phyloP scores from a whole-genome alignment of 2,329 filamentous ascomycete genomes.

The Botrytis deweyae region DNA sequence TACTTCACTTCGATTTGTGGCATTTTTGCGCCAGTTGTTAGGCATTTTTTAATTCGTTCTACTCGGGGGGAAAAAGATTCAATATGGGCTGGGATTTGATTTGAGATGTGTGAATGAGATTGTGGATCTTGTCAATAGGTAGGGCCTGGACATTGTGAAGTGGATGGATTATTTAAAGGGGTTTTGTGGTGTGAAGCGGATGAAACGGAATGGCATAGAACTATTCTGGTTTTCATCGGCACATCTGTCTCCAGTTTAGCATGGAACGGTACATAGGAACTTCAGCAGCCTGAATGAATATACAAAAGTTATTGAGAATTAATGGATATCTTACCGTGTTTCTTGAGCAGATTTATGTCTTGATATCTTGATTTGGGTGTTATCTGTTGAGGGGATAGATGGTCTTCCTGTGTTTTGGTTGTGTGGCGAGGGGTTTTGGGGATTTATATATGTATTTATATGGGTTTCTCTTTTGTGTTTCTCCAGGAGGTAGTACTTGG shows the following conservation, averaged over 20 bases:
- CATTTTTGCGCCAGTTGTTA: background rate
- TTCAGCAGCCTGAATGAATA: background rate
- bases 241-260: background rate
- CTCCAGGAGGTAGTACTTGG: too few species aligned
- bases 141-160: background rate
- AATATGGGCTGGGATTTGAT: background rate
- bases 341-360: background rate
- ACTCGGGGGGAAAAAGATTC: background rate
- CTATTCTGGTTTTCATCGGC: background rate
- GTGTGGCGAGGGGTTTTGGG: too few species aligned
- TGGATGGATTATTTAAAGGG: background rate
- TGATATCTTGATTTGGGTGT: background rate
- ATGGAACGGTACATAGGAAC: conserved; percentile 6
- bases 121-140: background rate
- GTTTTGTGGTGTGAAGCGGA: background rate
- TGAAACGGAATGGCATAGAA: background rate
- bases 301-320: conserved; percentile 5
- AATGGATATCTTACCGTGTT: background rate
- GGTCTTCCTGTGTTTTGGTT: too few species aligned
- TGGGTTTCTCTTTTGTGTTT: too few species aligned
- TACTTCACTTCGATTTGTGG: background rate
- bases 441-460: too few species aligned
- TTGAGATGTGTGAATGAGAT: background rate
- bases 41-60: background rate
- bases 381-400: background rate